Evolutionary conservation across 495 filamentous ascomycete genomes (phyloP).

Genomic region (Penicillium steckii): DNA sequence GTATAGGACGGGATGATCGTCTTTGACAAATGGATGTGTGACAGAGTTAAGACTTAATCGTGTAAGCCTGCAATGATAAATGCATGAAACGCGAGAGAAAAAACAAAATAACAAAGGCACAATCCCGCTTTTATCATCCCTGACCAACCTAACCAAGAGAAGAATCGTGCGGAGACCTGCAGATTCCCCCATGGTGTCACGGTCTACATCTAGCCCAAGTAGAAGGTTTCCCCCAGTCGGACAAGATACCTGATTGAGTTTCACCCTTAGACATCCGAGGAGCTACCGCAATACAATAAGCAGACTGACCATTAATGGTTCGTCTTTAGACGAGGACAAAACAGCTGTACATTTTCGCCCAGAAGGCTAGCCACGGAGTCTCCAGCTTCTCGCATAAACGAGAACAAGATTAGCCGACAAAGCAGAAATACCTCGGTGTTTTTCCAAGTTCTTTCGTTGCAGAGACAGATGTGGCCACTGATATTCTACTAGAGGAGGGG

Average conservation of each 20-base stretch:
- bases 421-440: background rate
- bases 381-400: background rate
- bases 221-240: background rate
- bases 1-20: too few relatives aligned
- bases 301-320: too few relatives aligned
- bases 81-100: background rate
- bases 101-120: background rate
- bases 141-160: background rate
- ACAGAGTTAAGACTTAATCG: background rate
- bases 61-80: background rate
- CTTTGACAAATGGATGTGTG: background rate
- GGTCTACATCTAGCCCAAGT: too few relatives aligned
- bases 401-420: background rate
- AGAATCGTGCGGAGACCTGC: background rate
- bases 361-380: background rate
- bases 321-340: background rate
- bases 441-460: too few relatives aligned
- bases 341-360: background rate
- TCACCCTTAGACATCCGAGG: background rate
- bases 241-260: slow-evolving; percentile 1
- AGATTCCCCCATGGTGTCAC: background rate
- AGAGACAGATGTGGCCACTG: background rate
- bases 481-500: background rate
- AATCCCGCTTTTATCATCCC: background rate
- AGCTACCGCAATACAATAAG: too few relatives aligned